Conservation (phyloP, 139 green algal species). For the Parachlorella kessleri region DNA sequence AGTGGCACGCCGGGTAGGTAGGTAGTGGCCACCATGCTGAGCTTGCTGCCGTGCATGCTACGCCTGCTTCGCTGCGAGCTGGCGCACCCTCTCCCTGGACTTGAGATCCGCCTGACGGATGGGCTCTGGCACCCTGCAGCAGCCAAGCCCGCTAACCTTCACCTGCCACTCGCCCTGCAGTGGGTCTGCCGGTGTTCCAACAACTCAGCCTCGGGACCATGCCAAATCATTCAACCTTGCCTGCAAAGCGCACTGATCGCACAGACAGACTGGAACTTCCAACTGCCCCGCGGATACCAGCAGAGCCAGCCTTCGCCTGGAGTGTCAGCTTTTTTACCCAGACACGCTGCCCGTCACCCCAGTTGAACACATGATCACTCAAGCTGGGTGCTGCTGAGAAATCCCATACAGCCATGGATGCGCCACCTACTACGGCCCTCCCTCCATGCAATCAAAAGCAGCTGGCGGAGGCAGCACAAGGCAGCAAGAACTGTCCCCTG, state of each 20-base stretch:
- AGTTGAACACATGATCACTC: too few species aligned
- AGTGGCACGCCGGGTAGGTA: too few species aligned
- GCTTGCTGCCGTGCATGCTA: too few species aligned
- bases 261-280: background rate
- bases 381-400: too few species aligned
- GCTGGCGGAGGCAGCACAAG: background rate
- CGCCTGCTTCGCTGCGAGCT: background rate
- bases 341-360: too few species aligned
- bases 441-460: background rate
- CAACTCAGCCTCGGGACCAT: background rate
- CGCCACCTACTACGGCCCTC: background rate
- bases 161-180: too few species aligned
- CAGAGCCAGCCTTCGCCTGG: too few species aligned
- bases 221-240: background rate
- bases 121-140: conserved; percentile 55
- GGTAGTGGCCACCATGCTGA: too few species aligned
- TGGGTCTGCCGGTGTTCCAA: too few species aligned
- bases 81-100: conserved; percentile 37
- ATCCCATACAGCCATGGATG: background rate
- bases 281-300: too few species aligned
- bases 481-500: background rate
- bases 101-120: conserved; percentile 70
- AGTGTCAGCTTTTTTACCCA: too few species aligned
- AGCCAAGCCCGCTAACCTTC: background rate
- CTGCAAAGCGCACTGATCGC: background rate